Base-by-base conservation (phyloP, 306 rosid genomes). In the Trifolium subterraneum region DNA sequence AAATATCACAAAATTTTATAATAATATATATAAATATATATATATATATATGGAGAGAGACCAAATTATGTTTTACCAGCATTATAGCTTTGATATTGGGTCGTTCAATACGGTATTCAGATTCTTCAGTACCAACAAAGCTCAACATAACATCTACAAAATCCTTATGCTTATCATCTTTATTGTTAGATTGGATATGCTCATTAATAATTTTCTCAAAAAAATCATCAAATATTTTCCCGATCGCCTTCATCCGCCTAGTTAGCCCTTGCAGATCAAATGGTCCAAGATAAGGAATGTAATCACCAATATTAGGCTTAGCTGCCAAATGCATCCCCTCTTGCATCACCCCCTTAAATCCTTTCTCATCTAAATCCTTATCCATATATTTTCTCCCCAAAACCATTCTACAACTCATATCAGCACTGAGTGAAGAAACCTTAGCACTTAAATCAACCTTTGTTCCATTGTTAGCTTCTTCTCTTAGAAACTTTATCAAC, bases 141-240 rank as follows among this genome's bases (percentile, higher is more conserved):
- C 83, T 67, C 79, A 89, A 51, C 92, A 92, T 79, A 45, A 87
- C 84, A 73, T 92, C 89, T 11, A 92, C 90, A 19, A 90, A 88
- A 68, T 90, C 93, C 55, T 85, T 90, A 7, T 73, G 27, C 36
- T 81, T 82, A 9, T 78, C 68, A 44, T 77, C 55, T 35, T 33
- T 68, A 14, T 52, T 72, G 42, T 78, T 27, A 10, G 80, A 67
- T 39, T 82, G 80, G 6, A 85, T 8, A 52, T 90, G 97, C 13
- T 90, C 90, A 15, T 90, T 88, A 20, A 92, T 81, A 25, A 85
- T 74, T 75, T 67, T 89, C 59, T 89, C 96, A 15, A 92, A 79
- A 67, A 89, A 86, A 15, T 58, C 79, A 59, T 88, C 90, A 12
- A 71, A 89, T 35, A 86, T 65, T 75, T 89, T 89, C 10, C 67